Conservation (phyloP, 331 rosid species). For the Ulmus americana region DNA sequence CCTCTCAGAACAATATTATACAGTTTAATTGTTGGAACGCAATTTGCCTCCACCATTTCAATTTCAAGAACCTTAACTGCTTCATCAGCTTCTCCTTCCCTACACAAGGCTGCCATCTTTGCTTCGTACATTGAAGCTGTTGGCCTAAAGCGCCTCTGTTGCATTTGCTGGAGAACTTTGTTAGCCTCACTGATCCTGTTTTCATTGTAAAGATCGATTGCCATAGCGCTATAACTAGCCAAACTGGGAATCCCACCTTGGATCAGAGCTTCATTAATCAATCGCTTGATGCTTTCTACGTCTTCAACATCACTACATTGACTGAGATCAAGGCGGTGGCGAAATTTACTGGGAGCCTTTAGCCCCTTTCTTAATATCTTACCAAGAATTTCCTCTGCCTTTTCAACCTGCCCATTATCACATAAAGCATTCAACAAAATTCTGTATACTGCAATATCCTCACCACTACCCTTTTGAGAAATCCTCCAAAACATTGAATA, state of each 20-base stretch:
- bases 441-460: constrained; percentile 66
- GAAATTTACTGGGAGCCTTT: constrained; percentile 52
- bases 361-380: constrained; percentile 77
- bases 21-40: constrained; percentile 46
- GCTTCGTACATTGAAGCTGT: constrained; percentile 51
- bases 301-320: constrained; percentile 28
- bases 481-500: constrained; percentile 93
- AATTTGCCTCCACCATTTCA: constrained; percentile 47
- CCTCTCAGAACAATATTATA: constrained; percentile 39
- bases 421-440: constrained; percentile 67
- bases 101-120: constrained; percentile 48
- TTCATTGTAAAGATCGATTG: constrained; percentile 58
- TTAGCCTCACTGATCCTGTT: constrained; percentile 49
- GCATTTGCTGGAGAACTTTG: constrained; percentile 46
- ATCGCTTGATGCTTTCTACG: constrained; percentile 29
- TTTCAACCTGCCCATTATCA: constrained; percentile 50
- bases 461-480: constrained; percentile 74
- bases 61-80: constrained; percentile 64
- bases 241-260: constrained; percentile 62
- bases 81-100: constrained; percentile 42
- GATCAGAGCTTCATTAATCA: constrained; percentile 58
- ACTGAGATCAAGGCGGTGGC: constrained; percentile 37
- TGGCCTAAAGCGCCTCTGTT: constrained; percentile 50
- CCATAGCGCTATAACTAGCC: constrained; percentile 59
- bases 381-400: constrained; percentile 60